Base-by-base conservation (phyloP, 345 rosid genomes). In the Barbarea vulgaris region DNA sequence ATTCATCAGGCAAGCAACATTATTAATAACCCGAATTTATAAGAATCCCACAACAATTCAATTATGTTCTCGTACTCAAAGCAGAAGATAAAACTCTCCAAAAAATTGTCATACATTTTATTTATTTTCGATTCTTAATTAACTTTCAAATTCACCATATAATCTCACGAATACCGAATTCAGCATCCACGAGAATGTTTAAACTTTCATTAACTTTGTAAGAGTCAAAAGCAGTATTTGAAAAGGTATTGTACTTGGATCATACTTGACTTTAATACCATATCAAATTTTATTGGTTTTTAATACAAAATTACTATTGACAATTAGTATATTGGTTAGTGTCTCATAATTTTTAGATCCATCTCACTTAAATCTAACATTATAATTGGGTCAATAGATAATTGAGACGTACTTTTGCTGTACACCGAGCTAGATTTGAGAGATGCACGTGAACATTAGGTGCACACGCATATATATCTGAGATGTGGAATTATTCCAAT, bases 401-500 rank as follows among this genome's bases (percentile, higher is more conserved):
- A 24, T 24, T 25, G 51, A 33, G 72, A 56, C 31, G 67, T 66
- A 56, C 59, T 22, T 74, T 57, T 31, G 50, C 1, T 60, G 74
- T 60, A 52, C 36, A 64, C 41, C 7, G 21, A 70, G 74, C 22
- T 76, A 69, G 79, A 69, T 76, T 51, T 69, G 57, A 61, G 25
- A 56, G 6, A 61, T 69, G 79, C 79, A 76, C 79, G 74, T 61
- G 70, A 61, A 76, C 74, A 60, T 67, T n/a, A 60, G 74, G 46
- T 39, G 11, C 14, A 67, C 25, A 64, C 46, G 53, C n/a, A n/a
- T n/a, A n/a, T n/a, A n/a, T 39, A 37, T 68, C 10, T 68, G 50
- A 61, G 70, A 61, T 51, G 74, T 52, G n/a, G 69, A 53, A 76
- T 42, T 41, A 41, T 76, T 69, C 69, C 57, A 64, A 54, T 22